These are phyloP conservation scores for Xylariaceae sp. DNA, from an alignment of 2,329 filamentous ascomycete species.

Conservation along the genomic window DNA sequence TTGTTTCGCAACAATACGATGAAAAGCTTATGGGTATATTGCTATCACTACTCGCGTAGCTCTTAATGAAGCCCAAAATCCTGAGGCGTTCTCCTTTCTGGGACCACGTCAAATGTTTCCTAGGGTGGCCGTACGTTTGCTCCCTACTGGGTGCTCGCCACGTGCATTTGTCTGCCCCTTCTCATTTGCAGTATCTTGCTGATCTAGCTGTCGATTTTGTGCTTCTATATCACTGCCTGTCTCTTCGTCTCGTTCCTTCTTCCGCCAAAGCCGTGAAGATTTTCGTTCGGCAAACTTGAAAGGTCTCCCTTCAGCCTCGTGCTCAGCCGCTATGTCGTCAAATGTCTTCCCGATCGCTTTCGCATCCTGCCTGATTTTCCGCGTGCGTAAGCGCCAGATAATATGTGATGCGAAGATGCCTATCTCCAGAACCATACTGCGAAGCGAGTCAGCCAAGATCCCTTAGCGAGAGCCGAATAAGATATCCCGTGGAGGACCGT, in stretches of 20 bases:
- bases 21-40: no score
- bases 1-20: background rate
- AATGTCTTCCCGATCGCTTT: constrained; percentile 48
- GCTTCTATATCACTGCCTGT: background rate
- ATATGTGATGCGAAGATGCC: constrained; percentile 58
- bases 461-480: background rate
- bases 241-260: constrained; percentile 12
- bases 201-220: background rate
- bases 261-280: constrained; percentile 5
- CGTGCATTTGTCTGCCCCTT: no score
- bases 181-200: background rate
- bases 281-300: constrained; percentile 35
- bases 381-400: constrained; percentile 54
- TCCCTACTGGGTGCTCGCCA: no score
- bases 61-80: no score
- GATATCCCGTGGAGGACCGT: background rate
- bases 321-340: constrained; percentile 44
- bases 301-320: constrained; percentile 25
- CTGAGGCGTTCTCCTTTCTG: no score
- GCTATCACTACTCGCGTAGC: no score
- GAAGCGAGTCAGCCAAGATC: constrained; percentile 2
- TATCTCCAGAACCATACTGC: constrained; percentile 51
- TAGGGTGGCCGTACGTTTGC: no score
- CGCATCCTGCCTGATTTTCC: constrained; percentile 46
- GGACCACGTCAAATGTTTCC: no score